These are phyloP conservation scores for Ailanthus altissimus DNA, from an alignment of 345 rosid genomes.

Conservation along the genomic window DNA sequence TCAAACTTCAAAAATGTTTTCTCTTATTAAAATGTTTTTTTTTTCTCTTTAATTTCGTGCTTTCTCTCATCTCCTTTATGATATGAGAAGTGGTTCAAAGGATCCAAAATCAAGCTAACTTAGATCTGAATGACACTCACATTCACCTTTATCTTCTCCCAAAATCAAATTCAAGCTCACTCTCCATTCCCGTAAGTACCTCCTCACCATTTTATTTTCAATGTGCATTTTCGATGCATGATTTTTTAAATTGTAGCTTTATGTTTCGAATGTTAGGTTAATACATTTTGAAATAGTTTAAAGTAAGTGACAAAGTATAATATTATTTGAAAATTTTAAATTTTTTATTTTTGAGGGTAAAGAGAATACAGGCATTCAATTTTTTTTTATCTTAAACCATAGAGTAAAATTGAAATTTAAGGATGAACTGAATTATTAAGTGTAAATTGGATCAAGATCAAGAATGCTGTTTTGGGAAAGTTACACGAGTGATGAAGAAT, in stretches of 20 bases:
- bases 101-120: background rate
- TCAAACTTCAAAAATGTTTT: too few relatives aligned
- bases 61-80: too few relatives aligned
- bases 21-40: too few relatives aligned
- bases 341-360: background rate
- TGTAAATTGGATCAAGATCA: background rate
- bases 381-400: too few relatives aligned
- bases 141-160: background rate
- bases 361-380: background rate
- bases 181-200: background rate
- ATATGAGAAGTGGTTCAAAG: too few relatives aligned
- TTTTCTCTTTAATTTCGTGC: too few relatives aligned
- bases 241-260: background rate
- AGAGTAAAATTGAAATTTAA: background rate
- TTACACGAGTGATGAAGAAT: conserved; percentile 64
- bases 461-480: conserved; percentile 77
- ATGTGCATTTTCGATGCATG: background rate
- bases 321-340: background rate
- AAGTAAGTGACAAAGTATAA: background rate
- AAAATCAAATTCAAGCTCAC: background rate
- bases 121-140: conserved; percentile 14
- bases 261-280: background rate
- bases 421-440: background rate
- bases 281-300: background rate
- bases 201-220: background rate